Base-by-base conservation (phyloP, 306 rosid species). In the Rubus parviflorus region DNA sequence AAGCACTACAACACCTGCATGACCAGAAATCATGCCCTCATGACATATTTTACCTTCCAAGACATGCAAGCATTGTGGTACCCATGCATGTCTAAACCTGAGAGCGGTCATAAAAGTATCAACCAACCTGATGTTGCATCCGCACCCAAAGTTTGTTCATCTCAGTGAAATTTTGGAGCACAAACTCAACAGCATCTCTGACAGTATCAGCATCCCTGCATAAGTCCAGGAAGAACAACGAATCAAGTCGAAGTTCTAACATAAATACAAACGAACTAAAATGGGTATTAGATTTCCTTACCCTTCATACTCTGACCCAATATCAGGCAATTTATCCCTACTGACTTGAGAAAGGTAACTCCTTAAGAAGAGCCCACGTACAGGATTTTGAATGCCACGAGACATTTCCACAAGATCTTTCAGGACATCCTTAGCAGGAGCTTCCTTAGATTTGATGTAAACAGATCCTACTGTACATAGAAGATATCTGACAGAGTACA, bases 131-230 rank as follows among this genome's bases (percentile, higher is more conserved):
- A 85, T 87, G 89, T 68, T 87, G 91, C 91, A 87, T 87, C 78
- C 91, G 91, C 76, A 87, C 91, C 91, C 91, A 87, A 65, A 87
- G 91, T 52, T 87, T 87, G 84, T 87, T 87, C 91, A 87, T 87
- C 81, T 87, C 91, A 3, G 91, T 87, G 81, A 87, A 87, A 75
- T 87, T 87, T 74, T 87, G 91, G 64, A 87, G 86, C 12, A 87
- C 89, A 83, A 87, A 87, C 70, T 87, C 91, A 22, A 87, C 91
- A 71, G 91, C 91, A 73, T 87, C 91, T 12, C 9, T 76, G 67
- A 87, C 89, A 10, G 91, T 87, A 71, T 87, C 91, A 13, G 89
- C 89, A 81, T 87, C 91, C 62, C 91, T 87, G 84, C 22, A 70
- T 8, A 57, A 30, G 54, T 73, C n/a, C 69, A 72, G 35, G 35